Conservation (phyloP, 2,329 filamentous ascomycete genomes). For the Penicillium sp. region DNA sequence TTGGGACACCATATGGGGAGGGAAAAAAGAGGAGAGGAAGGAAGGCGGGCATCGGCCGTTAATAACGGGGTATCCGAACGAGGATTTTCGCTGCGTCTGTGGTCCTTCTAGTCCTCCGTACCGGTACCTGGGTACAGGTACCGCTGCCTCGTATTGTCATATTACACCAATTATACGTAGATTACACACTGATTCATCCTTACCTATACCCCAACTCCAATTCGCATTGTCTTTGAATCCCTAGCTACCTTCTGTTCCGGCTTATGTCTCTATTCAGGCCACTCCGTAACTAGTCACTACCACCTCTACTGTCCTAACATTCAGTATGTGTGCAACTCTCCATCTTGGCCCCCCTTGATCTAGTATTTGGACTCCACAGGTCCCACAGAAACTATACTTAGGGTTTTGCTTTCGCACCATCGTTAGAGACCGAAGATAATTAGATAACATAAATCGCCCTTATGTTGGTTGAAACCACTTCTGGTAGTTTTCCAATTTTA, state of each 20-base stretch:
- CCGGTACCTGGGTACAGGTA: conserved; percentile 12
- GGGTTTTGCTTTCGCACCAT: neutral
- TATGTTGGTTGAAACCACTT: neutral
- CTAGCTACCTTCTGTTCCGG: too few species aligned
- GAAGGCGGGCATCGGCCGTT: conserved; percentile 16
- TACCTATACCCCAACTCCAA: neutral
- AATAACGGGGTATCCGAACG: conserved; percentile 20
- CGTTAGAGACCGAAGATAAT: neutral
- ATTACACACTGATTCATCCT: conserved; percentile 1
- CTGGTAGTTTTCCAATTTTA: neutral
- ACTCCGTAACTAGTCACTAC: neutral
- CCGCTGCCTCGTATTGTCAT: neutral
- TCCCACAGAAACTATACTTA: neutral
- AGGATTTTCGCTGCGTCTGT: conserved; percentile 27
- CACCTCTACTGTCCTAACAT: neutral
- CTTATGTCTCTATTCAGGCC: neutral
- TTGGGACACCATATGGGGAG: conserved; percentile 26
- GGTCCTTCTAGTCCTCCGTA: conserved; percentile 19
- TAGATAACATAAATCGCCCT: neutral
- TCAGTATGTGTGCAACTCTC: neutral
- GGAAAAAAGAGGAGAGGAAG: conserved; percentile 17
- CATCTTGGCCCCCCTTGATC: neutral
- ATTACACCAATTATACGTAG: neutral
- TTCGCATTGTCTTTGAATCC: neutral
- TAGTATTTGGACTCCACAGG: neutral